Evolutionary conservation across 2,329 filamentous ascomycete species (phyloP).

Genomic region (Colletotrichum sp.): DNA sequence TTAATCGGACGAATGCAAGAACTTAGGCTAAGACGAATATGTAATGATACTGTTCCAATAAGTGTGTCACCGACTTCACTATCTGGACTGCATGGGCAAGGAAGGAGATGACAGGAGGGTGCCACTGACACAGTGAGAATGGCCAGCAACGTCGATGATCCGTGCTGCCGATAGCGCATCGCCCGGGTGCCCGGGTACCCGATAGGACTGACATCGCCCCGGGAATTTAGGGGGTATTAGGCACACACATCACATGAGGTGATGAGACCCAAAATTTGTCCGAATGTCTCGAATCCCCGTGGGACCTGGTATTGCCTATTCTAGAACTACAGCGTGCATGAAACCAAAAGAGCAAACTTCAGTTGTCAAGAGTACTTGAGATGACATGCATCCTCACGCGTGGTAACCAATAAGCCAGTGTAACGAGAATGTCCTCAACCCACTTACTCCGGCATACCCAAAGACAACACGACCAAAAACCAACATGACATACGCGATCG

Average conservation of each 20-base stretch:
- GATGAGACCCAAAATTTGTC: background rate
- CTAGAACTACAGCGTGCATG: background rate
- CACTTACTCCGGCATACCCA: background rate
- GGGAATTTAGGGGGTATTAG: background rate
- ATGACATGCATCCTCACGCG: background rate
- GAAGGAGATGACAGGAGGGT: background rate
- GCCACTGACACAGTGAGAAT: background rate
- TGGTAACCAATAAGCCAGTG: background rate
- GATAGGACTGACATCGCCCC: accelerated
- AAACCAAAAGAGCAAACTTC: background rate
- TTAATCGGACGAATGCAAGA: background rate
- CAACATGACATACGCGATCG: background rate
- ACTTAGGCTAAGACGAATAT: background rate
- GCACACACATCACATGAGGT: background rate
- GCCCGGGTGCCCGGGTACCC: background rate
- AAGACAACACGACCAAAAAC: background rate
- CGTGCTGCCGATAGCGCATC: background rate
- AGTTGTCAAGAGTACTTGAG: background rate
- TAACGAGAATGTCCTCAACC: background rate
- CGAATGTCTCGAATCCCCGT: background rate
- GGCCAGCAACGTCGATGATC: background rate
- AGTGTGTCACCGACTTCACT: background rate
- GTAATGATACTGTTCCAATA: background rate
- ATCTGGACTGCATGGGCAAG: background rate
- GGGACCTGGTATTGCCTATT: background rate